Evolutionary conservation across 768 basidiomycete species (phyloP).

Genomic region (Kwoniella botswanensis): DNA sequence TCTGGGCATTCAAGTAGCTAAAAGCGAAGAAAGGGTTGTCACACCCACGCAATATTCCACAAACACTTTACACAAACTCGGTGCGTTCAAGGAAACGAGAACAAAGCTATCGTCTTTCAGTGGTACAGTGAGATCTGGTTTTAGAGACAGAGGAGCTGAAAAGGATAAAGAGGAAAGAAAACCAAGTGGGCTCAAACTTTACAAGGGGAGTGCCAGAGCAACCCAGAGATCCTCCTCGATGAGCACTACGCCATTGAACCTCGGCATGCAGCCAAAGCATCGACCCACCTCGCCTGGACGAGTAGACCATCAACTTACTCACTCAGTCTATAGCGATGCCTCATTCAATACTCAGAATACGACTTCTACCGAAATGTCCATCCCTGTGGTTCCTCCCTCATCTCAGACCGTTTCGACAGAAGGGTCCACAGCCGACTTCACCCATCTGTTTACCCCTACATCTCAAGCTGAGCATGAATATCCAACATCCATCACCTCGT

Average conservation of each 20-base stretch:
- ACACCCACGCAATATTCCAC: background rate
- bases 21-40: background rate
- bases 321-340: conserved; percentile 10
- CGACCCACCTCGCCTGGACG: conserved; percentile 9
- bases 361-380: background rate
- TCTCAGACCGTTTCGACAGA: conserved; percentile 12
- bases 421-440: conserved; percentile 21
- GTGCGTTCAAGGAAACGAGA: conserved; percentile 17
- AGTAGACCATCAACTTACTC: conserved; percentile 2
- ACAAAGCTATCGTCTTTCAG: conserved; percentile 26
- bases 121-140: conserved; percentile 9
- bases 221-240: conserved; percentile 6
- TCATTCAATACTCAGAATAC: conserved; percentile 14
- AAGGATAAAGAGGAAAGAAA: conserved; percentile 3
- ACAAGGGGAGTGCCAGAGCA: conserved; percentile 12
- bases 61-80: background rate
- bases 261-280: background rate
- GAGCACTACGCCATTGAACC: background rate
- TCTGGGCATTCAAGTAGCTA: conserved; percentile 5
- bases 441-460: conserved; percentile 32
- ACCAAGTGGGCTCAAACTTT: conserved; percentile 1
- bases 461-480: background rate
- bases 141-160: conserved; percentile 7
- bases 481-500: conserved; percentile 19
- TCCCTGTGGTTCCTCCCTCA: conserved; percentile 14